Evolutionary conservation across 176 grass and related monocot species (phyloP).

Genomic region (Lolium multiflorum): DNA sequence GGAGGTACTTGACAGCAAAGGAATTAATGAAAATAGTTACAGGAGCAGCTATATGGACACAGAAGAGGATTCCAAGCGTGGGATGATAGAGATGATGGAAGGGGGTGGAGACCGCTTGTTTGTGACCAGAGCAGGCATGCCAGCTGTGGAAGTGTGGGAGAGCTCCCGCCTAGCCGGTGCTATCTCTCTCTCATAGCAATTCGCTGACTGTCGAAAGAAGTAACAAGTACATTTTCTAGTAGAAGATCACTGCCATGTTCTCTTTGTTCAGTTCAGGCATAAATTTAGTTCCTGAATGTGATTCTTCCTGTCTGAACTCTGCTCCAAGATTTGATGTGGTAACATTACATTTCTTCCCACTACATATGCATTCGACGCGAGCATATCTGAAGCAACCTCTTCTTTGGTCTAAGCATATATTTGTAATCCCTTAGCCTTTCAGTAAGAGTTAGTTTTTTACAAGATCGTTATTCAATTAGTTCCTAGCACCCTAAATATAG

Average conservation of each 20-base stretch:
- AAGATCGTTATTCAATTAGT: background rate
- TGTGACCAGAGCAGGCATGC: conserved; percentile 60
- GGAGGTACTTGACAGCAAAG: conserved; percentile 24
- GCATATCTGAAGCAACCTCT: conserved; percentile 22
- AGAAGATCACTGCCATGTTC: conserved; percentile 23
- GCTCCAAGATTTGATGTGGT: conserved; percentile 22
- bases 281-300: conserved; percentile 23
- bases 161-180: conserved; percentile 57
- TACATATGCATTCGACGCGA: conserved; percentile 37
- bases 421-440: conserved; percentile 14
- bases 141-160: conserved; percentile 85
- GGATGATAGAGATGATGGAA: conserved; percentile 71
- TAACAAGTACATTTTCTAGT: conserved; percentile 7
- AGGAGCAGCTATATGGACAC: conserved; percentile 71
- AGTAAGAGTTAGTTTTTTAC: background rate
- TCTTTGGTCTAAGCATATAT: conserved; percentile 21
- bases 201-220: background rate
- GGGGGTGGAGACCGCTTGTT: conserved; percentile 87
- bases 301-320: conserved; percentile 5
- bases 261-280: conserved; percentile 13
- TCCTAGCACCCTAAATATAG: conserved; percentile 16
- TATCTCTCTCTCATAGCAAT: conserved; percentile 52
- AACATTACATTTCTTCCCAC: conserved; percentile 30
- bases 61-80: conserved; percentile 65
- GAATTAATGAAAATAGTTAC: conserved; percentile 39